Base-by-base conservation (phyloP, 345 rosid genomes). In the Kandelia obovata region DNA sequence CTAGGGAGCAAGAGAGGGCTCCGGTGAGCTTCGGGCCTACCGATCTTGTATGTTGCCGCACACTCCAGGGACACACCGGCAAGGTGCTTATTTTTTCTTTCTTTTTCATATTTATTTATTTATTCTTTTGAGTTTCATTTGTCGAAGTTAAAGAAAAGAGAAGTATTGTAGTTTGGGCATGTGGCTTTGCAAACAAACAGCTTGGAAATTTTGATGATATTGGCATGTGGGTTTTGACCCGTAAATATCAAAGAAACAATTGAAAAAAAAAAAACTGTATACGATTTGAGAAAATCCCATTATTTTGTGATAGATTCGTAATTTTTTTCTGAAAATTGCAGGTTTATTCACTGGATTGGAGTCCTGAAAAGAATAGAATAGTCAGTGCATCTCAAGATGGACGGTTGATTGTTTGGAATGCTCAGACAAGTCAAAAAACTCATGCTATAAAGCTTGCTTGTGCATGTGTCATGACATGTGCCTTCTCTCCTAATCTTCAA, bases 341-440 rank as follows among this genome's bases (percentile, higher is more conserved):
- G 99, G 92, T 95, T 11, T 86, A 95, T 80, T 90, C 98, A 5
- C 73, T 92, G 75, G 97, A 90, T 70, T 95, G 99, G 99, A 89
- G 97, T 2, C 75, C 86, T 2, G 98, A 92, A 76, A 84, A 76
- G 82, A 92, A 95, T 74, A 77, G 96, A 32, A 86, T 95, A 27
- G 98, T 95, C 7, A 92, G 99, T 77, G 99, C 97, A 49, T 92
- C 99, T 20, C 97, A 92, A 79, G 99, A 92, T 67, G 98, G 99
- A 47, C 75, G 97, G 62, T 77, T 95, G 64, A 92, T 95, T 6
- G 97, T 95, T 68, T 92, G 99, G 99, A 95, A 95, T 72, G 97
- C 97, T 64, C 80, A 86, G 58, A 92, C 99, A 10, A 95, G 99
- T 79, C 99, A 92, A 86, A 95, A 95, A 83, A 90, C 89, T 62